A percentile compares a stretch with the other conserved stretches of the same genome.
phyloP scores from a whole-genome alignment of 2,329 filamentous ascomycete genomes.

The Didymella segeticola region DNA sequence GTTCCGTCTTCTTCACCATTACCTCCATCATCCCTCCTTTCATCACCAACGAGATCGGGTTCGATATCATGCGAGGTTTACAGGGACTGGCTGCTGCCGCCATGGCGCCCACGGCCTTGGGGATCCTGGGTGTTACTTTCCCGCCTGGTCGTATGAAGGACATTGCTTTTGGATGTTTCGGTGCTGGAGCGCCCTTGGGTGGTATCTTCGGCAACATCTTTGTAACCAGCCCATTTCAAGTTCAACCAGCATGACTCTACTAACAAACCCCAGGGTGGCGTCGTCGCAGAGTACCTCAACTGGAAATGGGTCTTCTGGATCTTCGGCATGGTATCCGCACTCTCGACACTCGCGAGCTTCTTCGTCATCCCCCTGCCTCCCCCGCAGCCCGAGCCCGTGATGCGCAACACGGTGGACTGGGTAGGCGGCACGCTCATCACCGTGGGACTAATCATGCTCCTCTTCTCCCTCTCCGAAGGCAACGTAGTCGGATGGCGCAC shows the following conservation, averaged over 20 bases:
- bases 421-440: conserved; percentile 70
- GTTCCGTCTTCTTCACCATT: conserved; percentile 68
- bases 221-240: too few species aligned
- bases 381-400: conserved; percentile 34
- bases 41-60: conserved; percentile 69
- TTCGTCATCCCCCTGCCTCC: conserved; percentile 65
- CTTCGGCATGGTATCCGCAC: conserved; percentile 64
- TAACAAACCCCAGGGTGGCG: conserved; percentile 54
- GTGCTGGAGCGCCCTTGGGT: conserved; percentile 69
- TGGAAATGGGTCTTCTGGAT: conserved; percentile 58
- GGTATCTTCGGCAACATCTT: conserved; percentile 70
- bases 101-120: conserved; percentile 74
- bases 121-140: conserved; percentile 72
- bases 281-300: conserved; percentile 64
- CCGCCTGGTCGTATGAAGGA: conserved; percentile 72
- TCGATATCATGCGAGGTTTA: conserved; percentile 70
- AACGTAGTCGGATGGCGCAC: conserved; percentile 72
- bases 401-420: conserved; percentile 67
- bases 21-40: conserved; percentile 69
- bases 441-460: conserved; percentile 64
- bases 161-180: conserved; percentile 63
- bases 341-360: conserved; percentile 64
- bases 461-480: conserved; percentile 73
- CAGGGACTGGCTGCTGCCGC: conserved; percentile 73
- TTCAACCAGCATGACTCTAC: too few species aligned